phyloP scores from a whole-genome alignment of 1,139 yeast species.

The Yamadazyma mexicana region DNA sequence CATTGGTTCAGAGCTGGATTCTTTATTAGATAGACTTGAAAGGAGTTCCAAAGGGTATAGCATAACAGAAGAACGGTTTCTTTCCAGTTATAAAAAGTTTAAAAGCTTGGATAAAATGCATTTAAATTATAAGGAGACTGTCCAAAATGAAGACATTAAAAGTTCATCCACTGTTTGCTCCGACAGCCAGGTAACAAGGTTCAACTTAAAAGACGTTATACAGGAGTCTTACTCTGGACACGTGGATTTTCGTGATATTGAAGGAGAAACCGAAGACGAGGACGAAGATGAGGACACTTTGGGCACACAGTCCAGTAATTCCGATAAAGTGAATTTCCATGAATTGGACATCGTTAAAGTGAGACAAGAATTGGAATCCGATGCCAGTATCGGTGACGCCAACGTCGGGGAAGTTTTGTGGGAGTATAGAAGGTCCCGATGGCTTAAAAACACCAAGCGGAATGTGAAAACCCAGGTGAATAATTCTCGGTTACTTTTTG shows the following conservation, averaged over 20 bases:
- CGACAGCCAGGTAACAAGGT: conserved; percentile 13
- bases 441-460: conserved; percentile 38
- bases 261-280: conserved; percentile 15
- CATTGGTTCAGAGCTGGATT: conserved; percentile 26
- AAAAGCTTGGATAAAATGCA: conserved; percentile 39
- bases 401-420: conserved; percentile 54
- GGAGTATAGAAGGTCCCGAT: conserved; percentile 57
- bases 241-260: conserved; percentile 12
- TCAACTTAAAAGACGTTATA: conserved; percentile 28
- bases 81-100: conserved; percentile 32
- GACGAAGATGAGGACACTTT: conserved; percentile 12
- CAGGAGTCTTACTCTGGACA: conserved; percentile 18
- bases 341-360: conserved; percentile 14
- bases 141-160: conserved; percentile 19
- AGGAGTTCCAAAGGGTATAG: conserved; percentile 23
- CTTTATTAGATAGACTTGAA: conserved; percentile 23
- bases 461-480: conserved; percentile 18
- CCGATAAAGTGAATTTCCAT: conserved; percentile 10
- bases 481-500: conserved; percentile 28
- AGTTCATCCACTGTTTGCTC: conserved; percentile 23
- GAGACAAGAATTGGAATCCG: conserved; percentile 17
- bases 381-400: conserved; percentile 21
- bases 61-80: conserved; percentile 35
- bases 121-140: conserved; percentile 17
- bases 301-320: neutral